Conservation (phyloP, 495 filamentous ascomycete genomes). For the Talaromyces liani region DNA sequence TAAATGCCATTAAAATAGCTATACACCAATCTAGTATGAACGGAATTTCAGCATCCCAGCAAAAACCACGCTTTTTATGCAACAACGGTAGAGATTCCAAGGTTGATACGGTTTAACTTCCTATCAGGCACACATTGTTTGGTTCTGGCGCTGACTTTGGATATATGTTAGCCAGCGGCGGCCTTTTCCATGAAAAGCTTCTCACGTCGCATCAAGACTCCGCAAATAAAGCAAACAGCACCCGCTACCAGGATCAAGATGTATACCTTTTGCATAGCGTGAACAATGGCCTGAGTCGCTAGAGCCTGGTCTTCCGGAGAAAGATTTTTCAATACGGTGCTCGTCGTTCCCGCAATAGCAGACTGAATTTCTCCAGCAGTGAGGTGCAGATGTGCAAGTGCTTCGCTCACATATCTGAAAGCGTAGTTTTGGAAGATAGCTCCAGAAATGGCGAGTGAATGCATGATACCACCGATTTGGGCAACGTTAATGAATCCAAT, state of each 20-base stretch:
- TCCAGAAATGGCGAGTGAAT: conserved; percentile 51
- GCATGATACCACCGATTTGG: conserved; percentile 45
- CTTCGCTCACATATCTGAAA: not conserved
- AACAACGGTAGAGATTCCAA: not conserved
- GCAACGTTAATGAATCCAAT: conserved; percentile 46
- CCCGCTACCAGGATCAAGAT: conserved; percentile 22
- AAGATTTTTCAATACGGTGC: not conserved
- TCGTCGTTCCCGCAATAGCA: not conserved
- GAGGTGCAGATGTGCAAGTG: not conserved
- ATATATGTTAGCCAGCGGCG: not conserved
- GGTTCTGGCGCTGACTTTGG: not conserved
- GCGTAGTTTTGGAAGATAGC: conserved; percentile 45
- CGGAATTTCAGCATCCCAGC: not conserved
- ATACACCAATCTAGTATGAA: not conserved
- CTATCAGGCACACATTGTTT: not conserved
- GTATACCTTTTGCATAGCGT: not conserved
- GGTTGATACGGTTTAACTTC: not conserved
- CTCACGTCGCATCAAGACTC: conserved; percentile 5
- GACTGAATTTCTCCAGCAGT: not conserved
- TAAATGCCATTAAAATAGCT: not conserved
- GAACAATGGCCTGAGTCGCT: conserved; percentile 14
- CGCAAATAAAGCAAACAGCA: conserved; percentile 7
- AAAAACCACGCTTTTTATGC: not conserved
- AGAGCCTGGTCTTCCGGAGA: not conserved
- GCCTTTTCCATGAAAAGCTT: not conserved